These are phyloP conservation scores for Mycena vulgaris DNA, from an alignment of 768 basidiomycete genomes.

Conservation along the genomic window DNA sequence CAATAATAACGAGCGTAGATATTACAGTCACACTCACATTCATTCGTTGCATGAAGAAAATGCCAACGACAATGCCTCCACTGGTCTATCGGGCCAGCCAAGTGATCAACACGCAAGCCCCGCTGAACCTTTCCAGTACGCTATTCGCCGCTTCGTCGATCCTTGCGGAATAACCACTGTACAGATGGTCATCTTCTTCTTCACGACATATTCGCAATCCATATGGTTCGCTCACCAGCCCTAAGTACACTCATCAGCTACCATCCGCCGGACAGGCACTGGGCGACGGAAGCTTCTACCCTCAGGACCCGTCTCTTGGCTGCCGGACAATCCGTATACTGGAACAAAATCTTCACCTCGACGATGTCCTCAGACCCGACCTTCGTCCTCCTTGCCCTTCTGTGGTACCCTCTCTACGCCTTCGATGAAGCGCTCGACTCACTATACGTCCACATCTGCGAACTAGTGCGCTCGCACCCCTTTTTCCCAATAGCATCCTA, in stretches of 20 bases:
- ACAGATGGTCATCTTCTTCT: conserved; percentile 52
- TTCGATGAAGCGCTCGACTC: conserved; percentile 73
- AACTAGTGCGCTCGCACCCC: conserved; percentile 52
- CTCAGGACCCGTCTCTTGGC: conserved; percentile 56
- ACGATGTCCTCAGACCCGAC: conserved; percentile 55
- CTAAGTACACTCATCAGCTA: conserved; percentile 62
- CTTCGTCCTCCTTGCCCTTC: no score
- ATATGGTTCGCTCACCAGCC: conserved; percentile 63
- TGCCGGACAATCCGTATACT: conserved; percentile 61
- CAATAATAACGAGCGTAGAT: conserved; percentile 51
- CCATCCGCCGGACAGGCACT: conserved; percentile 53
- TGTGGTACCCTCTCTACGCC: conserved; percentile 74
- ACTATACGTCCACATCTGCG: conserved; percentile 66
- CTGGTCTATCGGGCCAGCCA: conserved; percentile 44
- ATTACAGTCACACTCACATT: conserved; percentile 71
- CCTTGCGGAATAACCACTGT: not conserved
- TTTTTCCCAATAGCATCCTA: not conserved
- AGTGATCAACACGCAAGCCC: conserved; percentile 68
- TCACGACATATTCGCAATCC: conserved; percentile 67
- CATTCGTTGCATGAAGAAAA: conserved; percentile 57
- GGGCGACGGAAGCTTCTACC: conserved; percentile 51
- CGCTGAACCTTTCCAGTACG: conserved; percentile 59
- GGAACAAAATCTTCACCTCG: conserved; percentile 58
- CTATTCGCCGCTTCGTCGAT: not conserved
- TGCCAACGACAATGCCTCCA: conserved; percentile 40